Evolutionary conservation across 2,329 filamentous ascomycete species (phyloP).

Genomic region (Colletotrichum eremochloae): DNA sequence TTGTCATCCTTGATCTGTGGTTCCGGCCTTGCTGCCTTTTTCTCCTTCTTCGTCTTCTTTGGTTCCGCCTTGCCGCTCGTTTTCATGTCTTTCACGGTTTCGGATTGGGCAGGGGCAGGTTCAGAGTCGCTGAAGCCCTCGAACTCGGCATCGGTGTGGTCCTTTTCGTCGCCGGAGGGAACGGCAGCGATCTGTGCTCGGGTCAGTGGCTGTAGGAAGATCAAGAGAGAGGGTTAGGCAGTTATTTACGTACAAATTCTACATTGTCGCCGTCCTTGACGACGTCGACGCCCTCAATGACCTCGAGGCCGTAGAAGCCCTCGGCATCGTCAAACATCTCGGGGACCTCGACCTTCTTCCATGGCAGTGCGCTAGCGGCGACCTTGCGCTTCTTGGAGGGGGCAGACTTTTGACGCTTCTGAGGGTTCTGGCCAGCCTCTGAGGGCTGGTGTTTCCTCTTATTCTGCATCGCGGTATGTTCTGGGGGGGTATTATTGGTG

Average conservation of each 20-base stretch:
- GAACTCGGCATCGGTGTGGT: conserved; percentile 69
- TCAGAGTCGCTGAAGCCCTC: conserved; percentile 73
- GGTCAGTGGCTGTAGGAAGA: background rate
- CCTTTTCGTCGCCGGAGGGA: conserved; percentile 35
- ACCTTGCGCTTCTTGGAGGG: conserved; percentile 55
- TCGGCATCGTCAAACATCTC: conserved; percentile 90
- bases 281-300: conserved; percentile 92
- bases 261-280: conserved; percentile 73
- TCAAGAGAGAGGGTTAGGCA: background rate
- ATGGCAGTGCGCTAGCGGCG: conserved; percentile 64
- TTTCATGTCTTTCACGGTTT: conserved; percentile 49
- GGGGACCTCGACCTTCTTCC: conserved; percentile 74
- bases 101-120: conserved; percentile 42
- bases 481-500: background rate
- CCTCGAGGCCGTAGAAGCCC: conserved; percentile 92
- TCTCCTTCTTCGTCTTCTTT: conserved; percentile 48
- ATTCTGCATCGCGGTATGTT: conserved; percentile 23
- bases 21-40: conserved; percentile 49
- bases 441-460: conserved; percentile 41
- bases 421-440: conserved; percentile 24
- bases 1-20: conserved; percentile 47
- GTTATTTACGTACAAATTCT: conserved; percentile 62
- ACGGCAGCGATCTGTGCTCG: conserved; percentile 3
- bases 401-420: conserved; percentile 41
- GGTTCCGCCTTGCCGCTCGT: conserved; percentile 48